A percentile compares a stretch with the other conserved stretches of the same genome.
phyloP scores from a whole-genome alignment of 768 basidiomycete genomes.

The Naganishia randhawae region DNA sequence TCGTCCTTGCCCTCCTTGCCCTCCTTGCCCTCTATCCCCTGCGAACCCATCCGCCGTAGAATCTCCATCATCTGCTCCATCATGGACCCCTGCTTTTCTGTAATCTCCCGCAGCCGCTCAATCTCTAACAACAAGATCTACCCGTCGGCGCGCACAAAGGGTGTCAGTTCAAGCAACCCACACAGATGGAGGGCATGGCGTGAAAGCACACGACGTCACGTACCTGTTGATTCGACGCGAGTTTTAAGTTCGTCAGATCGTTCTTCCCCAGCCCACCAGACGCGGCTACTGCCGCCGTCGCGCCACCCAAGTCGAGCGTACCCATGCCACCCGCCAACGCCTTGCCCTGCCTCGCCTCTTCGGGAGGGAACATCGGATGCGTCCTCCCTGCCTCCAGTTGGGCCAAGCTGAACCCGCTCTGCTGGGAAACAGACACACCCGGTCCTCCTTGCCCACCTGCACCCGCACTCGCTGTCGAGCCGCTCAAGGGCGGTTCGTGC shows the following conservation, averaged over 20 bases:
- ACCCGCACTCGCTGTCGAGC: conserved; percentile 1
- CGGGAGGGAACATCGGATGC: conserved; percentile 6
- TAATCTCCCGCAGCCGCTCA: conserved; percentile 41
- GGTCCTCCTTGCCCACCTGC: background rate
- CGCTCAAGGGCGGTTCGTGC: background rate
- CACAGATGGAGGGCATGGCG: background rate
- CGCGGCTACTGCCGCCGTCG: conserved; percentile 2
- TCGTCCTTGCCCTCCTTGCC: background rate
- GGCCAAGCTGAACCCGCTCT: conserved; percentile 18
- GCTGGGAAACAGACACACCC: background rate
- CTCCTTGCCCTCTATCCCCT: background rate
- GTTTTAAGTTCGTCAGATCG: conserved; percentile 46
- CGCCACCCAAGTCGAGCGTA: conserved; percentile 22
- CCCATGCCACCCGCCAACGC: conserved; percentile 35
- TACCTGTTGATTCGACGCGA: conserved; percentile 47
- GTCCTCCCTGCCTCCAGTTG: conserved; percentile 26
- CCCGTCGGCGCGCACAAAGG: background rate
- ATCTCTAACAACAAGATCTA: conserved; percentile 44
- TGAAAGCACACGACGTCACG: conserved; percentile 22
- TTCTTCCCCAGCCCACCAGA: conserved; percentile 17
- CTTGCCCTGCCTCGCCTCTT: conserved; percentile 23
- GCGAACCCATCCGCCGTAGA: conserved; percentile 19
- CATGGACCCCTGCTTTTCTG: conserved; percentile 47
- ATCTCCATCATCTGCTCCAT: conserved; percentile 36
- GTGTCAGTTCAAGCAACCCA: background rate